phyloP scores from a whole-genome alignment of 345 rosid species.

The Acer yangbiense region DNA sequence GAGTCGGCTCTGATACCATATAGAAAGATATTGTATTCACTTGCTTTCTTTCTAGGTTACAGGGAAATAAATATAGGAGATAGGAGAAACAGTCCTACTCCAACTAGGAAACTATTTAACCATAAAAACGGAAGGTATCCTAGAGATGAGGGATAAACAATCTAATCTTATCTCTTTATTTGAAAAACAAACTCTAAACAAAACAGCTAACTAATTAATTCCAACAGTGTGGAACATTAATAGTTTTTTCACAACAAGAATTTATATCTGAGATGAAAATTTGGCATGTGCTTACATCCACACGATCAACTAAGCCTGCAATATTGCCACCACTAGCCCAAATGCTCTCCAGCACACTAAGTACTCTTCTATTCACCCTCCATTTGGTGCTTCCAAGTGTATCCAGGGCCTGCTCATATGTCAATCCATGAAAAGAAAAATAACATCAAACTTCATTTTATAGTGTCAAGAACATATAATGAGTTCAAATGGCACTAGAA shows the following conservation, averaged over 20 bases:
- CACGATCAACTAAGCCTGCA: constrained; percentile 86
- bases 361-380: constrained; percentile 80
- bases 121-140: no score
- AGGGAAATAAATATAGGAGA: no score
- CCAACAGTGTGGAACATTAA: background rate
- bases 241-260: constrained; percentile 10
- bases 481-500: constrained; percentile 12
- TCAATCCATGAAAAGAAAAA: background rate
- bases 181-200: no score
- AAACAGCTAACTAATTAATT: no score
- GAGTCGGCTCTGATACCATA: no score
- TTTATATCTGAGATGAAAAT: background rate
- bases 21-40: no score
- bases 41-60: no score
- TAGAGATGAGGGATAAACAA: no score
- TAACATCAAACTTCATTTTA: constrained; percentile 11
- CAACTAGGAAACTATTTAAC: no score
- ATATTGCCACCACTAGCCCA: constrained; percentile 90
- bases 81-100: no score
- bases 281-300: constrained; percentile 64
- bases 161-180: no score
- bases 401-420: constrained; percentile 74
- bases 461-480: background rate
- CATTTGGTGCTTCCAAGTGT: constrained; percentile 95
- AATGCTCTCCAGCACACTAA: constrained; percentile 74